Base-by-base conservation (phyloP, 2,329 filamentous ascomycete species). In the Verticillium alfalfae region DNA sequence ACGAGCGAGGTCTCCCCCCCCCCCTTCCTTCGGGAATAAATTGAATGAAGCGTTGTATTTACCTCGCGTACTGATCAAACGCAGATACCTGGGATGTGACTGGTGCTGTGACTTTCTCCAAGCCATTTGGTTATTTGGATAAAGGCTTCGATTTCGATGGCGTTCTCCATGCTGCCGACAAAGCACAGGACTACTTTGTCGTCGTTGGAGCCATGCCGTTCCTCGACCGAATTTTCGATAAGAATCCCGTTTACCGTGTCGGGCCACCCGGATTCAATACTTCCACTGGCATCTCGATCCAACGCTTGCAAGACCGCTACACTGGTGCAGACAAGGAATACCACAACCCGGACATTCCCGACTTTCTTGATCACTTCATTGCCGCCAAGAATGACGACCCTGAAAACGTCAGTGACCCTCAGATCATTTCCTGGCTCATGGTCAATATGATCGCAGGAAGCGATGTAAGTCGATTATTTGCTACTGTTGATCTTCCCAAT, bases 331-430 rank as follows among this genome's bases (percentile, higher is more conserved):
- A 76, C 56, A 69, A 67, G 10, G 65, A 66, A 7, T 61, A 63
- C 7, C 68, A 73, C 49, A 63, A 70, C 31, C 62, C 67, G 0
- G 60, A 61, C 5, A 62, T 60, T 2, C 72, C 70, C 0, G 76
- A 79, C 59, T 79, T 74, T 34, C 65, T 79, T 6, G 74, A 79
- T 60, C 71, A 72, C 41, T 79, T 78, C 60, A 70, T 80, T n/a
- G 73, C 78, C 13, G 70, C 73, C 2, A 74, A 78, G 64, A 63
- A 70, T 9, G 61, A 66, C 0, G 61, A 72, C 49, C 72, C 73
- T 0, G 71, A 76, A 6, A 62, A 70, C 31, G 71, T 78, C 5
- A 68, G 74, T 58, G 70, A 78, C 61, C 65, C 63, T 15, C 70
- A 72, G 26, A 72, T 78, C 9, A 63, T 79, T 12, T 70, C 70